Evolutionary conservation across 2,329 filamentous ascomycete species (phyloP), one percentile per base, ranked within the genome.

Genomic region (Drechslerella coelobrocha): DNA sequence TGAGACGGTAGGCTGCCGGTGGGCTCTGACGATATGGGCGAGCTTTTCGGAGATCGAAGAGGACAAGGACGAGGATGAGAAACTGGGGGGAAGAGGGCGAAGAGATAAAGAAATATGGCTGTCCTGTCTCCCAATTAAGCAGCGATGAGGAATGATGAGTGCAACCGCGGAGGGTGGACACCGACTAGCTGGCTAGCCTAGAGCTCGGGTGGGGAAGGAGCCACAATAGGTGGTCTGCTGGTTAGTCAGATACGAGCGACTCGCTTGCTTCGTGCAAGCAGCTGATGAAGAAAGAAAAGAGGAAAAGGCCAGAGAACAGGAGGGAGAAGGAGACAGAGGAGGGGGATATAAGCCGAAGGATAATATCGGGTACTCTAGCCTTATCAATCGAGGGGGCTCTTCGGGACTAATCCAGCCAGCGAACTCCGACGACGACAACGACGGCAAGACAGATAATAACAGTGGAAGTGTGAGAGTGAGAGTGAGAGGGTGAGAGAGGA

Each of bases 11-110:
- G 31, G 24, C n/a, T 47, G 54, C 45, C 34, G 45, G 34, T 43
- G 34, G 34, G 7, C 9, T 43, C 27, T 55, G 52, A 55, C 54
- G 24, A 51, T 41, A 17, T 23, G 34, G 21, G 21, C 29, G 54
- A 19, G 34, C 21, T 19, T 8, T 17, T n/a, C 5, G 29, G 17
- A 17, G 7, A 47, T 23, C 53, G 41, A n/a, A 39, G 12, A 14
- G 5, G 34, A 10, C 12, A 14, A 39, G 34, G 34, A 39, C n/a
- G n/a, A n/a, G n/a, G n/a, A n/a, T n/a, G n/a, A n/a, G n/a, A n/a
- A n/a, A n/a, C n/a, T n/a, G n/a, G 17, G 34, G 34, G 17, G 12
- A 39, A 34, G 4, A 14, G 34, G 4, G 34, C 34, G 12, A 39
- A 6, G 34, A 14, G 4, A 39, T 4, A 14, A 39, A n/a, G 12